Percentiles rank a stretch among this genome's conserved stretches.
Evolutionary conservation across 2,329 filamentous ascomycete genomes (phyloP).

Genomic region (Scopulariopsis brevicaulis): DNA sequence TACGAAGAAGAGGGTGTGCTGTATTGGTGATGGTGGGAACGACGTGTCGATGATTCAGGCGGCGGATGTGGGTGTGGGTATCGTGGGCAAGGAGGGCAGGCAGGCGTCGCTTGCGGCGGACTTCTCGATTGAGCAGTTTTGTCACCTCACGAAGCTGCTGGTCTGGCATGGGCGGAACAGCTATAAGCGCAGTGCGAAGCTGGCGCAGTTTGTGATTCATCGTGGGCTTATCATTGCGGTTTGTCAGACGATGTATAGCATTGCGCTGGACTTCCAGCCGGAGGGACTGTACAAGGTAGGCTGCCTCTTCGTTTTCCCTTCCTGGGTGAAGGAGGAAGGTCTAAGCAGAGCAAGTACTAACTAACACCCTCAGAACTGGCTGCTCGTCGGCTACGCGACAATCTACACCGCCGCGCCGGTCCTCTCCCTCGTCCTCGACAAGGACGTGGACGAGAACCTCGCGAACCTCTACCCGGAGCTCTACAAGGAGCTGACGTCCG

Average conservation of each 20-base stretch:
- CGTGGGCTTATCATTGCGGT: slow-evolving; percentile 90
- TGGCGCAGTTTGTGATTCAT: slow-evolving; percentile 97
- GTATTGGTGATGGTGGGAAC: slow-evolving; percentile 95
- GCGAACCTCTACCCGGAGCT: slow-evolving; percentile 94
- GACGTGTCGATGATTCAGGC: slow-evolving; percentile 99
- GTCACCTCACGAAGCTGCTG: slow-evolving; percentile 88
- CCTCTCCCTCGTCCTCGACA: slow-evolving; percentile 85
- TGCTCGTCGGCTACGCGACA: slow-evolving; percentile 92
- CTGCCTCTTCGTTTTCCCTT: slow-evolving; percentile 4
- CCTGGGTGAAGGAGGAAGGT: background rate
- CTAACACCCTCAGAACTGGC: slow-evolving; percentile 57
- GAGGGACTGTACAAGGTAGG: slow-evolving; percentile 75
- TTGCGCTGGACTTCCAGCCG: slow-evolving; percentile 84
- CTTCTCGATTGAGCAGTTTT: slow-evolving; percentile 93
- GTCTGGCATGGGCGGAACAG: slow-evolving; percentile 98
- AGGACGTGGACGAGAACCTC: slow-evolving; percentile 86
- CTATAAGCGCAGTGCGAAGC: slow-evolving; percentile 91
- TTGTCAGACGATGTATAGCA: slow-evolving; percentile 95
- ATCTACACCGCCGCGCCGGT: slow-evolving; percentile 92
- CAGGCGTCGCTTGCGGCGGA: slow-evolving; percentile 93
- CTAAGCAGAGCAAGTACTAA: background rate
- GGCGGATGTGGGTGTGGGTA: slow-evolving; percentile 93
- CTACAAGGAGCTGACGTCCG: slow-evolving; percentile 92
- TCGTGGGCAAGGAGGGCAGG: slow-evolving; percentile 93
- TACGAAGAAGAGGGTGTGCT: slow-evolving; percentile 92